Base-by-base conservation (phyloP, 192 early-diverging fungal species). In the Chytriomyces sp. region DNA sequence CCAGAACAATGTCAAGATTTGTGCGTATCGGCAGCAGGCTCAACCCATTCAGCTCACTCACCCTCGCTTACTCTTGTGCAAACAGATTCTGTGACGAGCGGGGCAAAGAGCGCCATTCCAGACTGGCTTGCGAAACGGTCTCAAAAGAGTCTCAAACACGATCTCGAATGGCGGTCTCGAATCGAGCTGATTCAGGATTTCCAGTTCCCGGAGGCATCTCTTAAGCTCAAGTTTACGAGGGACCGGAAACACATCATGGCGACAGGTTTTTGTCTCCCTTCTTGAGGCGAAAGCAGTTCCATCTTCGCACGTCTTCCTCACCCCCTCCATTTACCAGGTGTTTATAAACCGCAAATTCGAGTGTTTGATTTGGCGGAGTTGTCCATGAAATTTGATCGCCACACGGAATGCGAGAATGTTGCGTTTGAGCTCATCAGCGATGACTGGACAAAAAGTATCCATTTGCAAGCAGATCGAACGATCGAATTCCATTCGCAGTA, bases 151-250 rank as follows among this genome's bases (percentile, higher is more conserved):
- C 82, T 99, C 69, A 95, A 96, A 82, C 89, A 96, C 74, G 96
- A 97, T 82, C 81, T 88, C 61, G 96, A 97, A 74, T 98, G 89
- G 84, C 89, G 94, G 67, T 91, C 93, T 45, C 86, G 97, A 45
- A 90, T 99, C 67, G 97, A 99, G 82, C 85, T 99, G 7, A 93
- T 99, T 77, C 97, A 99, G 81, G 97, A 99, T 80, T 99, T 99
- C 80, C 93, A 95, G 81, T 99, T 99, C 75, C 97, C 97, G 10
- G 93, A 98, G 83, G 96, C 97, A 0, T 93, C 93, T 3, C 80
- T 93, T 24, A 87, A 89, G 65, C 88, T 99, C 64, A 94, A 93
- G 75, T 85, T 87, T 16, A 97, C 97, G 0, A 79, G 85, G 11
- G 97, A 99, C 79, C 92, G 95, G 53, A 89, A 94, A 62, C 91